Evolutionary conservation across 441 rosid species (phyloP), one percentile per base, ranked within the genome.

Genomic region (Breynia disticha): DNA sequence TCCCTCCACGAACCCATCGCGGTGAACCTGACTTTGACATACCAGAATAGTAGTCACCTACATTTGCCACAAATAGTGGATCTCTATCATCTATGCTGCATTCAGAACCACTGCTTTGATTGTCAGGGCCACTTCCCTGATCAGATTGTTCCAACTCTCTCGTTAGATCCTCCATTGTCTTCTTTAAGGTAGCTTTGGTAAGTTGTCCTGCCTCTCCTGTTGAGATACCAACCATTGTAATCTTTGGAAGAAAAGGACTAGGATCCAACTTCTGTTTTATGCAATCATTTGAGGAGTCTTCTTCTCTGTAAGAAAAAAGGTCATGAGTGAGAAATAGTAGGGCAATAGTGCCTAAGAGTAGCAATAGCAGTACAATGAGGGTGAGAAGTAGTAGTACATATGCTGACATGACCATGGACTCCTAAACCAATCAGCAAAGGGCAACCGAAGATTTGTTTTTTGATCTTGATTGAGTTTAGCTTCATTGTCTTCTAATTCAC

Each of bases 211-310:
- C 78, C 37, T 88, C 95, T 44, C 82, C 84, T 0, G 84, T 83
- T 50, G 98, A 86, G 69, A 93, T 79, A 14, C 98, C 98, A 11
- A 93, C 95, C 98, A 93, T 88, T 28, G 97, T 93, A 48, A 93
- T 75, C 82, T 82, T 93, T 11, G 98, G 98, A 67, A 93, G 86
- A 64, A 86, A 84, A 54, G 95, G 95, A 66, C 71, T 84, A 2
- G 49, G 53, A 64, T 69, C 73, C 63, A 73, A 54, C 60, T 78
- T 76, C 46, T 62, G 76, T 56, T 62, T 72, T 52, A 52, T 49
- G 57, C 24, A 19, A 55, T 81, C 79, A 21, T 55, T 59, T 10
- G 72, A 55, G 16, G 72, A 52, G 47, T 48, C 66, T 19, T 61
- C 60, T 42, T 21, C 37, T 57, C 77, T 75, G 57, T 60, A 56